phyloP scores from a whole-genome alignment of 2,329 filamentous ascomycete species.

The Diaporthe longicolla region DNA sequence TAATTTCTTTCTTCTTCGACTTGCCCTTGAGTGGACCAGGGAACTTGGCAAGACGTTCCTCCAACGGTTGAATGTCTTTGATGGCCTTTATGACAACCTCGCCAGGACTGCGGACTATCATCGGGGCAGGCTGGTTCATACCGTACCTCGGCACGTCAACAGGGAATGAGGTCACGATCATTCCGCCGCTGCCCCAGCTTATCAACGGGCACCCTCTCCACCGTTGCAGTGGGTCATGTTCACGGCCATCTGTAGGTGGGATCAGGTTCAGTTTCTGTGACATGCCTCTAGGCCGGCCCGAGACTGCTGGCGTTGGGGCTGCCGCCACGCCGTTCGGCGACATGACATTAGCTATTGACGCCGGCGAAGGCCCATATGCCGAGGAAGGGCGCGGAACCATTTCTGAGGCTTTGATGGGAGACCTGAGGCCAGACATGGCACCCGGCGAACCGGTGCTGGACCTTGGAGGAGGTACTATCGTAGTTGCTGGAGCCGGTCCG shows the following conservation, averaged over 20 bases:
- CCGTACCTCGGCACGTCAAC: constrained; percentile 90
- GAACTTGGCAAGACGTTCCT: constrained; percentile 83
- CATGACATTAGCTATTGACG: constrained; percentile 44
- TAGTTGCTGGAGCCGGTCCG: constrained; percentile 53
- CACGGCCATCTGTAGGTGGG: constrained; percentile 74
- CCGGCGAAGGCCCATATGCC: constrained; percentile 57
- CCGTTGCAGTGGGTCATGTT: constrained; percentile 83
- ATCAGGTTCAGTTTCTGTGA: constrained; percentile 72
- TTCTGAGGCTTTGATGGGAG: constrained; percentile 54
- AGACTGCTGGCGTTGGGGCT: constrained; percentile 46
- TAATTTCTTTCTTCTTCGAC: constrained; percentile 93
- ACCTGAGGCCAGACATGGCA: constrained; percentile 58
- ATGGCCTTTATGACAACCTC: constrained; percentile 84
- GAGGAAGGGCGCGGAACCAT: constrained; percentile 68
- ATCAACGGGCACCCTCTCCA: constrained; percentile 94
- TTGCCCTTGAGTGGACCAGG: constrained; percentile 92
- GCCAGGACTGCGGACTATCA: constrained; percentile 85
- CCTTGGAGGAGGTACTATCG: constrained; percentile 67
- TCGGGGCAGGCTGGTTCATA: constrained; percentile 78
- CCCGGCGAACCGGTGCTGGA: constrained; percentile 75
- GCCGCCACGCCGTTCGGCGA: constrained; percentile 53
- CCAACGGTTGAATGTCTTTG: constrained; percentile 79
- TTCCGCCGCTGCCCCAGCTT: constrained; percentile 89
- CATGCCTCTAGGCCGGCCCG: constrained; percentile 62
- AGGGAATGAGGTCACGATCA: constrained; percentile 87